phyloP scores from a whole-genome alignment of 352 stramenopile species.

The Pythium aphanidermatum region DNA sequence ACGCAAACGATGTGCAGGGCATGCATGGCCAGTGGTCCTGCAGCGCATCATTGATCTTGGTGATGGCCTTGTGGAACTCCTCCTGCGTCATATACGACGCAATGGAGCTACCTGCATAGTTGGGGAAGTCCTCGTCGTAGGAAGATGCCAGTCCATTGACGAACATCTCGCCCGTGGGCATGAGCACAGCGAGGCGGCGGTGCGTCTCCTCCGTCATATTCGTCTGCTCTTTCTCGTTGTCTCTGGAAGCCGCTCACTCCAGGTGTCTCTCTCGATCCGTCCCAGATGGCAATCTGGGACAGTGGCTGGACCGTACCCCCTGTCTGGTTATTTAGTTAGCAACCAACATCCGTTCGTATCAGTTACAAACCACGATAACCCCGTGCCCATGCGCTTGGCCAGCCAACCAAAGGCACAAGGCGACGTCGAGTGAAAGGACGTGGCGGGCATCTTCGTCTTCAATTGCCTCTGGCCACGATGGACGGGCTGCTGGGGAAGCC shows the following conservation, averaged over 20 bases:
- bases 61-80: constrained; percentile 58
- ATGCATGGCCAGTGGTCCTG: constrained; percentile 82
- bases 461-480: constrained; percentile 27
- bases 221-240: constrained; percentile 1
- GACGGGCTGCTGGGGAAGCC: constrained; percentile 33
- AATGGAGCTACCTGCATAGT: constrained; percentile 26
- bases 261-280: no score
- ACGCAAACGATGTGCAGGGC: constrained; percentile 71
- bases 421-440: constrained; percentile 12
- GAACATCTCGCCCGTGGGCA: constrained; percentile 67
- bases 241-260: no score
- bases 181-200: constrained; percentile 36
- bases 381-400: constrained; percentile 7
- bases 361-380: constrained; percentile 3
- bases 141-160: constrained; percentile 70
- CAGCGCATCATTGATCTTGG: constrained; percentile 77
- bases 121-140: constrained; percentile 73
- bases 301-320: not conserved
- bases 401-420: constrained; percentile 16
- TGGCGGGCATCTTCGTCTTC: no score
- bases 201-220: constrained; percentile 7
- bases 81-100: constrained; percentile 42
- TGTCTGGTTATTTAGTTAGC: no score
- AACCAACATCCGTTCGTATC: not conserved
- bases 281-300: constrained; percentile 6